phyloP scores from a whole-genome alignment of 495 filamentous ascomycete genomes.

The Aspergillus steynii region DNA sequence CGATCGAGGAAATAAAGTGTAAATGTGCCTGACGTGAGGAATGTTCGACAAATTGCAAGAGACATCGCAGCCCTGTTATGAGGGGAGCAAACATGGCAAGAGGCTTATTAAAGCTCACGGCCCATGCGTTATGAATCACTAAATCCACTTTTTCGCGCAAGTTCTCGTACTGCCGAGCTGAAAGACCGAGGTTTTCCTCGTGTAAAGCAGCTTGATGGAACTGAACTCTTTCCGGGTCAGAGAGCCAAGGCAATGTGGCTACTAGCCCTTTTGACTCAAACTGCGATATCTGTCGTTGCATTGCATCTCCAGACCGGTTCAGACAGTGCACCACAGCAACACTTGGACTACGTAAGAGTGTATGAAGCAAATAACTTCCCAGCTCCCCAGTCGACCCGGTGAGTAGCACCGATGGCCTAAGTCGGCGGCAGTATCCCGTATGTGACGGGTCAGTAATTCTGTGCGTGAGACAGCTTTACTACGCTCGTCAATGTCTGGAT shows the following conservation, averaged over 20 bases:
- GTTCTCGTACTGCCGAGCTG: no score
- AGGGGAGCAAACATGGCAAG: conserved; percentile 55
- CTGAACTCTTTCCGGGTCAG: conserved; percentile 26
- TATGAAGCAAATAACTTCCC: conserved; percentile 56
- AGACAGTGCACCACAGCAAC: conserved; percentile 55
- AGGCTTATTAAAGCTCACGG: conserved; percentile 12
- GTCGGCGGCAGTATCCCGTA: background rate
- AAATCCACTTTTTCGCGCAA: no score
- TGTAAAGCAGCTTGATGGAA: conserved; percentile 27
- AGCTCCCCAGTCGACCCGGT: conserved; percentile 61
- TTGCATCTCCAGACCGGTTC: conserved; percentile 42
- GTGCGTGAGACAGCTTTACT: conserved; percentile 21
- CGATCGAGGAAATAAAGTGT: conserved; percentile 56
- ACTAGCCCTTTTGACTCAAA: conserved; percentile 14
- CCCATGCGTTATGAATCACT: no score
- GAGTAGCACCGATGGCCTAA: conserved; percentile 37
- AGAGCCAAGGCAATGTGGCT: background rate
- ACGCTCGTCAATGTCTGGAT: conserved; percentile 17
- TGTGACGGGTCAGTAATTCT: conserved; percentile 5
- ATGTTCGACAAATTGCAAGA: conserved; percentile 46
- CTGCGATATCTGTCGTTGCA: conserved; percentile 12
- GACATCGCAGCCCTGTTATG: conserved; percentile 47
- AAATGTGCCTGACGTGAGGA: conserved; percentile 46
- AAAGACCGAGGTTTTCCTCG: no score
- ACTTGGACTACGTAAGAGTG: conserved; percentile 30